phyloP scores from a whole-genome alignment of 129 eudicot species.

The Helianthus tuberosus region DNA sequence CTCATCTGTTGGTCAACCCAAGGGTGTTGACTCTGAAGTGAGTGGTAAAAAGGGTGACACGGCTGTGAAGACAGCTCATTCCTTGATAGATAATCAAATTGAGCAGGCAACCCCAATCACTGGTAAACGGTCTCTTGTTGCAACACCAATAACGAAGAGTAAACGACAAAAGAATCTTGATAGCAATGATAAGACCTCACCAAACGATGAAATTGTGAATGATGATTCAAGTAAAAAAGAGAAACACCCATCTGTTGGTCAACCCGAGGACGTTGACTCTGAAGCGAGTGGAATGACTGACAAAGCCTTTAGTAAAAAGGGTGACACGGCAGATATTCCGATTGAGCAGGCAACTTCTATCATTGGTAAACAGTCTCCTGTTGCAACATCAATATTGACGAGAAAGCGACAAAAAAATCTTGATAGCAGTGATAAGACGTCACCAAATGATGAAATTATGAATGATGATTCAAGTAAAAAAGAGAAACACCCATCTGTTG shows the following conservation, averaged over 20 bases:
- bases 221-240: constrained; percentile 28
- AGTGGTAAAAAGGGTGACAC: constrained; percentile 23
- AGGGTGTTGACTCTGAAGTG: constrained; percentile 27
- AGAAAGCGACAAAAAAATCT: background rate
- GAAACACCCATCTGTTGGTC: constrained; percentile 28
- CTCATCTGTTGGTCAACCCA: constrained; percentile 29
- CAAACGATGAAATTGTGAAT: constrained; percentile 30
- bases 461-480: constrained; percentile 31
- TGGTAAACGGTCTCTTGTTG: background rate
- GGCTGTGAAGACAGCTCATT: background rate
- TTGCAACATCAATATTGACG: background rate
- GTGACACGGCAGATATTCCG: background rate
- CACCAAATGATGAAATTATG: constrained; percentile 29
- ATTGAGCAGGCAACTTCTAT: background rate
- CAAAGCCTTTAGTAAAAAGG: constrained; percentile 34
- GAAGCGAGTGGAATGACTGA: constrained; percentile 36
- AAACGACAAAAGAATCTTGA: background rate
- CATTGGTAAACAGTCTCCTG: background rate
- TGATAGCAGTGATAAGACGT: constrained; percentile 3
- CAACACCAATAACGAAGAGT: constrained; percentile 1
- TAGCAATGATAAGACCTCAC: background rate
- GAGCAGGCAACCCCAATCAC: background rate
- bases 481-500: constrained; percentile 23
- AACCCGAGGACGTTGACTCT: constrained; percentile 17
- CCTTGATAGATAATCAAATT: constrained; percentile 9